A percentile compares a stretch with the other conserved stretches of the same genome.
phyloP scores from a whole-genome alignment of 495 filamentous ascomycete species.

The Neurospora sp. region DNA sequence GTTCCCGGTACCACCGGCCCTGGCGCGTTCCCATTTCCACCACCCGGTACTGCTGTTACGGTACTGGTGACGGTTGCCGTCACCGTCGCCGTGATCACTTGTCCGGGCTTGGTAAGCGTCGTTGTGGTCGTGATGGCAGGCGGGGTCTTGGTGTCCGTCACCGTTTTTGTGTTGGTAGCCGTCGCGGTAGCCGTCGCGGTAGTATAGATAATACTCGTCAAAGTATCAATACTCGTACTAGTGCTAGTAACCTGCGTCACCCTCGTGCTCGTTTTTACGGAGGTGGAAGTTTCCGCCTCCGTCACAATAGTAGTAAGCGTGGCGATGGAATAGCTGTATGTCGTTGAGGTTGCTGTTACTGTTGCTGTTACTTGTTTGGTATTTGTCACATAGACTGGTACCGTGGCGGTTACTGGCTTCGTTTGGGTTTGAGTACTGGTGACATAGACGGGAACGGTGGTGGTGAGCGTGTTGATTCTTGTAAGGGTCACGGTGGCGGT shows the following conservation, averaged over 20 bases:
- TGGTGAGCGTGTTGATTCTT: conserved; percentile 3
- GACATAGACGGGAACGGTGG: background rate
- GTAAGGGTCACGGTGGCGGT: conserved; percentile 8
- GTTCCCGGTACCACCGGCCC: conserved; percentile 13
- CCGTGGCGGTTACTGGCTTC: background rate
- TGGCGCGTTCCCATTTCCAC: background rate
- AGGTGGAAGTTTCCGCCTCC: background rate
- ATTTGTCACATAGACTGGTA: background rate
- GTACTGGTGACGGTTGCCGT: too few species aligned
- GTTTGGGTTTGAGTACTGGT: background rate
- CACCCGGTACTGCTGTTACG: too few species aligned
- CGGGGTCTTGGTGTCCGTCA: background rate
- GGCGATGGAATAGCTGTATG: background rate
- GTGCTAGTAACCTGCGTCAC: background rate
- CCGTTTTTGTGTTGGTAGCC: background rate
- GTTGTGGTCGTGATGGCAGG: background rate
- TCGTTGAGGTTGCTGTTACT: background rate
- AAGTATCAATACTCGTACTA: background rate
- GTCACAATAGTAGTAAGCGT: background rate
- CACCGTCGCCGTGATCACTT: too few species aligned
- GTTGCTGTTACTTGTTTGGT: background rate
- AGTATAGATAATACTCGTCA: background rate
- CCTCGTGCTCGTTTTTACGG: background rate
- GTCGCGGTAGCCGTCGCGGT: background rate
- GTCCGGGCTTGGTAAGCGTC: too few species aligned